These are phyloP conservation scores for Colletotrichum scovillei DNA, from an alignment of 2,329 filamentous ascomycete species.

Conservation along the genomic window DNA sequence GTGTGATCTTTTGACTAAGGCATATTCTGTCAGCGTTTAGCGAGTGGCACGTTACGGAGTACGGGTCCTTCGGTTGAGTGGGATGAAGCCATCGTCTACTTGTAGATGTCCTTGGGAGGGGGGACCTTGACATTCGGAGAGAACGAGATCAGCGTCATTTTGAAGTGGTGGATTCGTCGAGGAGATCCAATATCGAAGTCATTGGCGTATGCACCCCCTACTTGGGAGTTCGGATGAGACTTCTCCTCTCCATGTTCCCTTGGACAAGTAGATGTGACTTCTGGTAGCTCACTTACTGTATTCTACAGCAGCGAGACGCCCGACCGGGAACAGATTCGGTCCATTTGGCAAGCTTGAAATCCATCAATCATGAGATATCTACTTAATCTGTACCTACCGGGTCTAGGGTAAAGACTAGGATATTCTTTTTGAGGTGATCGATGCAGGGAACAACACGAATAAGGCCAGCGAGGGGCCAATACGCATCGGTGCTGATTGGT, in stretches of 20 bases:
- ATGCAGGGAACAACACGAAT: constrained; percentile 16
- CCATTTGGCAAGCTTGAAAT: not conserved
- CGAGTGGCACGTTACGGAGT: constrained; percentile 3
- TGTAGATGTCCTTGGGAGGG: not conserved
- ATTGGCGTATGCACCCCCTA: not conserved
- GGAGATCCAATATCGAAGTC: not conserved
- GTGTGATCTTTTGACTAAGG: constrained; percentile 9
- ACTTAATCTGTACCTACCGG: not conserved
- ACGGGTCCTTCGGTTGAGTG: no score
- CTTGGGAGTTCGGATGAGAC: no score
- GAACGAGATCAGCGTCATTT: constrained; percentile 16
- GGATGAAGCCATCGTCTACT: constrained; percentile 9
- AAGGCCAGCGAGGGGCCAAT: not conserved
- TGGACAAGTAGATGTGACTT: no score
- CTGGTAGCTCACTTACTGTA: no score
- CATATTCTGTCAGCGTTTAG: constrained; percentile 13
- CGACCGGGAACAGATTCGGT: rapidly evolving
- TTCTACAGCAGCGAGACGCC: not conserved
- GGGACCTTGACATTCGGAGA: not conserved
- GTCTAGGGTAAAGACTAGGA: not conserved
- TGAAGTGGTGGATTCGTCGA: not conserved
- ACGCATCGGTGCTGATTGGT: not conserved
- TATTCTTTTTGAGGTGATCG: constrained; percentile 9
- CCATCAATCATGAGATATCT: not conserved
- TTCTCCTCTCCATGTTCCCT: no score